Percentiles rank a stretch among this genome's conserved stretches.
These are phyloP conservation scores for Pouteria glomerata DNA, from an alignment of 148 eudicot species.

Conservation along the genomic window DNA sequence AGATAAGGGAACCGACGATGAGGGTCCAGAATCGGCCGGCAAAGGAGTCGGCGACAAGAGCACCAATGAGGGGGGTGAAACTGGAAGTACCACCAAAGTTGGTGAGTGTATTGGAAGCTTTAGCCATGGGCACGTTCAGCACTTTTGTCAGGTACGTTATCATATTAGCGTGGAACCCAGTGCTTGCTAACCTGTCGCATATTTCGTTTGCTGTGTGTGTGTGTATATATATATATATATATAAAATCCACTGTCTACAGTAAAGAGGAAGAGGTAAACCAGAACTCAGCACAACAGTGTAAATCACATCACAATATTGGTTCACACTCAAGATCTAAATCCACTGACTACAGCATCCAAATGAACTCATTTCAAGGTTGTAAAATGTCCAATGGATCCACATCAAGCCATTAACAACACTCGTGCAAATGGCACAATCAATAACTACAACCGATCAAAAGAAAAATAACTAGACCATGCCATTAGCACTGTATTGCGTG, in stretches of 20 bases:
- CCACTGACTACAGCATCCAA: neutral
- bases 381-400: neutral
- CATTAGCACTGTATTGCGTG: neutral
- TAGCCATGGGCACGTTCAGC: conserved; percentile 65
- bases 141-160: conserved; percentile 66
- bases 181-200: conserved; percentile 65
- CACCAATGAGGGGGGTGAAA: conserved; percentile 72
- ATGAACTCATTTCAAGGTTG: neutral
- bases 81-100: conserved; percentile 59
- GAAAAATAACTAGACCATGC: no score
- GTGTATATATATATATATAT: no score
- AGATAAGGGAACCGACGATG: conserved; percentile 51
- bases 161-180: conserved; percentile 71
- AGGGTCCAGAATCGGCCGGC: conserved; percentile 83
- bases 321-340: neutral
- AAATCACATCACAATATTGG: no score
- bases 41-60: conserved; percentile 64
- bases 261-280: no score
- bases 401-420: neutral
- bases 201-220: conserved; percentile 79
- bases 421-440: neutral
- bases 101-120: conserved; percentile 66
- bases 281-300: no score
- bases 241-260: no score
- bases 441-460: no score